A percentile compares a stretch with the other conserved stretches of the same genome.
These are phyloP conservation scores for Plenodomus biglobosus DNA, from an alignment of 2,329 filamentous ascomycete species.

Conservation along the genomic window DNA sequence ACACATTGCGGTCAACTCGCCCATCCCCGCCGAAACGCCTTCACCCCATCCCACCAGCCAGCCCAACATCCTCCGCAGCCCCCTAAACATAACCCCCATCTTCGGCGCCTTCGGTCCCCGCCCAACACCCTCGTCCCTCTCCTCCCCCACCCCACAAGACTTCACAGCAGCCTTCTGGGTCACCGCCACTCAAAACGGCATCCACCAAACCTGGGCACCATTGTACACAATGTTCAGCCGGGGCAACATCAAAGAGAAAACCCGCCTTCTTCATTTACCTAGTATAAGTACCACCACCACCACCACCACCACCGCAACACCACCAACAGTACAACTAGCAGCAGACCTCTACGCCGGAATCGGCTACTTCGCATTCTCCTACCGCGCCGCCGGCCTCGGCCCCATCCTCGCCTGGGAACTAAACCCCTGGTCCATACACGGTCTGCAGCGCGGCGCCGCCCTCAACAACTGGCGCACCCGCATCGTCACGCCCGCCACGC, in stretches of 20 bases:
- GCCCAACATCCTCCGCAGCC: constrained; percentile 71
- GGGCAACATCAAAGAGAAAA: constrained; percentile 88
- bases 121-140: constrained; percentile 18
- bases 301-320: neutral
- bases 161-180: constrained; percentile 77
- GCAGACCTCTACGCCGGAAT: constrained; percentile 91
- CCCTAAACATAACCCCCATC: constrained; percentile 68
- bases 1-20: constrained; percentile 61
- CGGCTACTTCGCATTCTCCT: constrained; percentile 90
- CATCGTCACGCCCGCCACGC: constrained; percentile 5
- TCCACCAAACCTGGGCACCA: constrained; percentile 84
- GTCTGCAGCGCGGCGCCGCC: constrained; percentile 45
- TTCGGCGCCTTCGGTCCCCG: constrained; percentile 72
- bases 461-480: constrained; percentile 44
- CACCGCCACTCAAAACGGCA: constrained; percentile 69
- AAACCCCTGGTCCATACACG: constrained; percentile 60
- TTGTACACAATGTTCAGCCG: constrained; percentile 92
- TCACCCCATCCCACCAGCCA: neutral
- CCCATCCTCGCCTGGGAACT: constrained; percentile 77
- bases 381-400: constrained; percentile 63
- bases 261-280: constrained; percentile 62
- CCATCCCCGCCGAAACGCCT: constrained; percentile 51
- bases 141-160: constrained; percentile 49
- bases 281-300: constrained; percentile 25
- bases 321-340: constrained; percentile 19